Percentiles rank a stretch among this genome's conserved stretches.
Evolutionary conservation across 768 basidiomycete genomes (phyloP).

Genomic region (Sporobolomyces roseus): DNA sequence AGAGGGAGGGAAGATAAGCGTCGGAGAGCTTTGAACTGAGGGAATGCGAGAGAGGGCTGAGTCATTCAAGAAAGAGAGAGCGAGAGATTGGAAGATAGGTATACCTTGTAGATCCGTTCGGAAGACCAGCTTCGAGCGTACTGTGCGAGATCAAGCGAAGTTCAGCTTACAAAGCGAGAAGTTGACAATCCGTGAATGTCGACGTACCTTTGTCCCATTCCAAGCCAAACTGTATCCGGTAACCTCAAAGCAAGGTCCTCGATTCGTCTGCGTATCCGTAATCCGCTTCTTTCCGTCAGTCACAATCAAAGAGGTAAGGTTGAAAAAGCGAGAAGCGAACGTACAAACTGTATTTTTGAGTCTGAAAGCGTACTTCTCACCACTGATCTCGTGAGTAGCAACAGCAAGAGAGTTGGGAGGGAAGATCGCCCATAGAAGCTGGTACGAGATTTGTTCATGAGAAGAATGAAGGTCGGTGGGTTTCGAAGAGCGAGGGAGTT

Average conservation of each 20-base stretch:
- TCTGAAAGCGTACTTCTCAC: conserved; percentile 37
- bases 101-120: too few species aligned
- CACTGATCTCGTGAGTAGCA: conserved; percentile 57
- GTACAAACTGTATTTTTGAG: background rate
- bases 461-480: conserved; percentile 47
- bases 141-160: background rate
- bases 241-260: background rate
- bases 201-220: conserved; percentile 12
- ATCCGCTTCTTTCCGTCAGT: too few species aligned
- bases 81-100: too few species aligned
- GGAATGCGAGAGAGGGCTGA: too few species aligned
- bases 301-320: too few species aligned
- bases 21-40: background rate
- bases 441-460: conserved; percentile 61
- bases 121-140: background rate
- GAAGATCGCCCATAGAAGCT: conserved; percentile 58
- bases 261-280: too few species aligned
- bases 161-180: background rate
- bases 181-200: conserved; percentile 49
- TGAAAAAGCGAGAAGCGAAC: background rate
- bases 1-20: conserved; percentile 56
- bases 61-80: too few species aligned
- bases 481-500: conserved; percentile 49
- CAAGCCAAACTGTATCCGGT: background rate
- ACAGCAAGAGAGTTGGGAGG: conserved; percentile 58